Evolutionary conservation across 176 grass and related monocot genomes (phyloP), one percentile per base, ranked within the genome.

Genomic region (Raddia distichophylla): DNA sequence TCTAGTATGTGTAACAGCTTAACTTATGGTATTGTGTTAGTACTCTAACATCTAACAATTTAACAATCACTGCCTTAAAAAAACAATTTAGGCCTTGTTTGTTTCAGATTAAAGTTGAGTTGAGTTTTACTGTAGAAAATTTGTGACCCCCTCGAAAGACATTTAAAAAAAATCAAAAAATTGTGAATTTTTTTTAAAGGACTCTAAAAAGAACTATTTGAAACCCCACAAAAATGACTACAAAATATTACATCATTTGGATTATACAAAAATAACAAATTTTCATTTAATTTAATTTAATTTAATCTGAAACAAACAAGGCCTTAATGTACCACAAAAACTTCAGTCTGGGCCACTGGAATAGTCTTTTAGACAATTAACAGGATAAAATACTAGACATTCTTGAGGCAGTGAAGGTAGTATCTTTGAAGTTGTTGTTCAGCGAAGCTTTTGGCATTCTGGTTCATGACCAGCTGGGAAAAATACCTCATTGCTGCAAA

Each of bases 1-100:
- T 60, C 34, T 50, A 56, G n/a, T 34, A 19, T 74, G 52, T 57
- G 16, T 67, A 54, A 44, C 43, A 44, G 15, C 15, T 80, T 6
- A 44, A 80, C 20, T 80, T 84, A 19, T 80, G 8, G 34, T 69
- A 74, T 67, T 64, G n/a, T 51, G 15, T 6, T 83, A 74, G 51
- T 22, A 58, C 58, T 40, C 51, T 66, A 32, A 13, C 32, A 67
- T 3, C 19, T 74, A 47, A 80, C 13, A 79, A 17, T 79, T 83
- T 73, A 14, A 45, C 17, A 63, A 27, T 27, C 4, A 40, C 37
- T 40, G 37, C 37, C 37, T 40, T 40, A 40, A 40, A 40, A 40
- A 5, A 47, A 80, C 13, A 79, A 17, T 79, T 83, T n/a, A n/a
- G n/a, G n/a, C n/a, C n/a, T n/a, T n/a, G n/a, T n/a, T n/a, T n/a